Evolutionary conservation across 352 stramenopile species (phyloP).

Genomic region (Halophytophthora polymorphica): DNA sequence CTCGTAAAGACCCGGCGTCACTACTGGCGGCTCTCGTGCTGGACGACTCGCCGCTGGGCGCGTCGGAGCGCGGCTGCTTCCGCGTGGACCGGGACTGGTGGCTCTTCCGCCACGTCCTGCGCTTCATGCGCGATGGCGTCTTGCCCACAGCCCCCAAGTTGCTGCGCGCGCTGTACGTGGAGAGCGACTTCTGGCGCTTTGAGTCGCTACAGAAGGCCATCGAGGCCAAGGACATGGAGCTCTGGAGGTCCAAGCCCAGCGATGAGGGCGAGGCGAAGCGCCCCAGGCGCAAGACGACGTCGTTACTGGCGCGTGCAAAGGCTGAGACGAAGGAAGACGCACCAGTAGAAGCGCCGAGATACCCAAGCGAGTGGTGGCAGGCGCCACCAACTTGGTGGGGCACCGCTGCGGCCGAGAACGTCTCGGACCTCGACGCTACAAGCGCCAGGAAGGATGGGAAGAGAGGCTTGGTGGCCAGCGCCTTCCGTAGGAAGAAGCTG

Average conservation of each 20-base stretch:
- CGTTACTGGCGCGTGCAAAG: constrained; percentile 2
- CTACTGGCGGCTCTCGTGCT: constrained; percentile 64
- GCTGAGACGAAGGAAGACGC: constrained; percentile 1
- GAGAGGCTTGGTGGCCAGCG: constrained; percentile 10
- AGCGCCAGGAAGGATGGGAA: constrained; percentile 24
- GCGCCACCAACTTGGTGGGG: constrained; percentile 71
- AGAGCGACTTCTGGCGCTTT: constrained; percentile 84
- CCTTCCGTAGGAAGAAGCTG: constrained; percentile 23
- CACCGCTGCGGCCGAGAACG: neutral
- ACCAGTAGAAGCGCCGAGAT: neutral
- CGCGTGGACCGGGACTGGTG: constrained; percentile 74
- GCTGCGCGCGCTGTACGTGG: constrained; percentile 63
- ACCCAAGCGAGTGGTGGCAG: constrained; percentile 55
- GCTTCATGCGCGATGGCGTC: constrained; percentile 74
- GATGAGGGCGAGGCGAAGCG: constrained; percentile 2
- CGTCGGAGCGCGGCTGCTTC: constrained; percentile 67
- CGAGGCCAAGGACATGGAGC: constrained; percentile 63
- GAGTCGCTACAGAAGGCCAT: constrained; percentile 74
- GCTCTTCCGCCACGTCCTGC: constrained; percentile 75
- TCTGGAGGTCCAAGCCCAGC: constrained; percentile 45
- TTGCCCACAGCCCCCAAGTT: constrained; percentile 66
- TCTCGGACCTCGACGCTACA: constrained; percentile 17
- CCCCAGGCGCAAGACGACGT: neutral
- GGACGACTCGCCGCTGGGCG: constrained; percentile 56
- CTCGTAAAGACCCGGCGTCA: constrained; percentile 52